Base-by-base conservation (phyloP, 768 basidiomycete genomes). In the Neoboletus subvelutipes region DNA sequence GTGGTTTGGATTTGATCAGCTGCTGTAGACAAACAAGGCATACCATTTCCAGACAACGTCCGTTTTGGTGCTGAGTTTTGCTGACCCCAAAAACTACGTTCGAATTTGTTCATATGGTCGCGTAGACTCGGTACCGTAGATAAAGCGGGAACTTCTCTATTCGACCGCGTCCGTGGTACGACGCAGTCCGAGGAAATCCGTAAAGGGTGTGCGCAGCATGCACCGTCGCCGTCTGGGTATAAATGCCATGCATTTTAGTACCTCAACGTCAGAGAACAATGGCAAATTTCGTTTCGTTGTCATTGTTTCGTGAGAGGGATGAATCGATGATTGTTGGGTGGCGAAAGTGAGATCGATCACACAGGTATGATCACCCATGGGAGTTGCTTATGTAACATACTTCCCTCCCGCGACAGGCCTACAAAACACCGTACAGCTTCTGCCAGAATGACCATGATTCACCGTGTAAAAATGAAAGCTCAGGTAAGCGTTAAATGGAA, bases 21-120 rank as follows among this genome's bases (percentile, higher is more conserved):
- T 55, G 66, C 56, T 54, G 61, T 60, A 52, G 24, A 42, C 48
- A 54, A 40, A 71, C 54, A 63, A 67, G 56, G 18, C 56, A 60
- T 58, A 58, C 68, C 58, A 59, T 67, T 65, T 67, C 31, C 5
- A 59, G 68, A 59, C 46, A 46, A 45, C 0, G 17, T 13, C 54
- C 45, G 22, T 43, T 58, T 63, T 59, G 8, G 59, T 50, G 28
- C 41, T 24, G 40, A 45, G 45, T 36, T 50, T 37, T 36, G 45
- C 39, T 45, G 50, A 37, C 46, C 20, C 43, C 37, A 2, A 20
- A 34, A 48, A 28, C 24, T 39, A 58, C 40, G 26, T 50, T 57
- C 41, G 24, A n/a, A 56, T 52, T 50, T 50, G 60, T 66, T 58
- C 54, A 61, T 43, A 40, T 41, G 52, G 40, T 48, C 50, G 43